These are phyloP conservation scores for Cryptococcus sp. DNA, from an alignment of 1,284 basidiomycete genomes.

Conservation along the genomic window DNA sequence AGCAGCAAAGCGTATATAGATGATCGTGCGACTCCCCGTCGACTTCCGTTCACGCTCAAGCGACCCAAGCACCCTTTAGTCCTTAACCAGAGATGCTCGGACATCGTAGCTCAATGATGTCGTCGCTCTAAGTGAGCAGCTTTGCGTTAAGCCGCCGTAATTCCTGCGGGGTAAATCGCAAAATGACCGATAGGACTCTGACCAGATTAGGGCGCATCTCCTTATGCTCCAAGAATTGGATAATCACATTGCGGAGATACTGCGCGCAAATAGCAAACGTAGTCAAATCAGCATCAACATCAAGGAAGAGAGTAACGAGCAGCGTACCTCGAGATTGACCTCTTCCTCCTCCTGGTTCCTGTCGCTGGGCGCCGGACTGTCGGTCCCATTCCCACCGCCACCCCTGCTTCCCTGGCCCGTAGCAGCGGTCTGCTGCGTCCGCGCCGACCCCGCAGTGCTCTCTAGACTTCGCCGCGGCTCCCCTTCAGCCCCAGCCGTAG, in stretches of 20 bases:
- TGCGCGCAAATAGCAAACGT: slow-evolving; percentile 10
- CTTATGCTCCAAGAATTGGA: slow-evolving; percentile 89
- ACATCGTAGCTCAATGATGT: not conserved
- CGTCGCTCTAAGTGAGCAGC: slow-evolving; percentile 27
- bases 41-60: too few species aligned
- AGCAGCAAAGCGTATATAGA: too few species aligned
- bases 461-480: slow-evolving; percentile 52
- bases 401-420: not conserved
- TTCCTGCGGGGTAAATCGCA: slow-evolving; percentile 92
- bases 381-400: slow-evolving; percentile 5
- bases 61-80: too few species aligned
- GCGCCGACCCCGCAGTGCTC: slow-evolving; percentile 6
- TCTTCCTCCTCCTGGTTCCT: slow-evolving; percentile 71
- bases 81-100: too few species aligned
- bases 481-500: slow-evolving; percentile 49
- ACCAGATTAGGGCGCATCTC: slow-evolving; percentile 91
- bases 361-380: slow-evolving; percentile 11
- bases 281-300: slow-evolving; percentile 9
- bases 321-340: slow-evolving; percentile 74
- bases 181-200: slow-evolving; percentile 82
- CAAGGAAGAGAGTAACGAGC: not conserved
- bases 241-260: slow-evolving; percentile 87
- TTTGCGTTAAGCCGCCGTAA: slow-evolving; percentile 79
- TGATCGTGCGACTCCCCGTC: too few species aligned
- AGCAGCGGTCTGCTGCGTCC: not conserved